Percentiles rank a stretch among this genome's conserved stretches.
Conservation (phyloP, 2,329 filamentous ascomycete species). For the Basipetospora chlamydospora region DNA sequence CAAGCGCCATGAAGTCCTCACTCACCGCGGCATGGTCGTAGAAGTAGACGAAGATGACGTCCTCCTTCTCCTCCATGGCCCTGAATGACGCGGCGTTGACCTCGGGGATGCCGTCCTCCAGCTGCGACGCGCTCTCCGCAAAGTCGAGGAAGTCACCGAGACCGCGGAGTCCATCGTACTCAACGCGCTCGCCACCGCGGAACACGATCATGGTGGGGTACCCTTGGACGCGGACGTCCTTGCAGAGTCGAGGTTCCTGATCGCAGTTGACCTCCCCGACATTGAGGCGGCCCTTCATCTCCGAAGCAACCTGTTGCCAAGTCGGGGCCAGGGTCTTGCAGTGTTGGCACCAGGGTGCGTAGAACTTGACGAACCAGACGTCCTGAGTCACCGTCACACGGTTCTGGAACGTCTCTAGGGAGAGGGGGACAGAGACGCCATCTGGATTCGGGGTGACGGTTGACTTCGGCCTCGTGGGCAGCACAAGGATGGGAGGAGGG, state of each 20-base stretch:
- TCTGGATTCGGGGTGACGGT: constrained; percentile 54
- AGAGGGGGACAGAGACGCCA: constrained; percentile 62
- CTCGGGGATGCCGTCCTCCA: constrained; percentile 63
- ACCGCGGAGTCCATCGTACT: constrained; percentile 84
- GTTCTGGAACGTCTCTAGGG: constrained; percentile 72
- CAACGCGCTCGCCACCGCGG: constrained; percentile 77
- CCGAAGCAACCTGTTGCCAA: constrained; percentile 79
- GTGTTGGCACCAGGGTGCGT: constrained; percentile 92
- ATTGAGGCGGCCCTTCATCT: constrained; percentile 81
- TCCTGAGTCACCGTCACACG: constrained; percentile 77
- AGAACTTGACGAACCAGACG: constrained; percentile 98
- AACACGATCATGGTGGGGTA: constrained; percentile 92
- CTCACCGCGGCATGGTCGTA: constrained; percentile 89
- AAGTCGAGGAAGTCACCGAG: constrained; percentile 81
- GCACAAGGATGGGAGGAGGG: constrained; percentile 9
- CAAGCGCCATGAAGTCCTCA: constrained; percentile 82
- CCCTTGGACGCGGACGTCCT: constrained; percentile 64
- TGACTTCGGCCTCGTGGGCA: constrained; percentile 32
- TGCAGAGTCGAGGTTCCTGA: constrained; percentile 72
- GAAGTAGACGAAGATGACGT: constrained; percentile 95
- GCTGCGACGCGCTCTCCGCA: constrained; percentile 70
- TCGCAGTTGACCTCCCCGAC: constrained; percentile 96
- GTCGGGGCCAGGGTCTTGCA: constrained; percentile 85
- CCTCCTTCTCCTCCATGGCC: constrained; percentile 77
- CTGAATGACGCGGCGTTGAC: constrained; percentile 65